Base-by-base conservation (phyloP, 768 basidiomycete species). In the Mycena rosella region DNA sequence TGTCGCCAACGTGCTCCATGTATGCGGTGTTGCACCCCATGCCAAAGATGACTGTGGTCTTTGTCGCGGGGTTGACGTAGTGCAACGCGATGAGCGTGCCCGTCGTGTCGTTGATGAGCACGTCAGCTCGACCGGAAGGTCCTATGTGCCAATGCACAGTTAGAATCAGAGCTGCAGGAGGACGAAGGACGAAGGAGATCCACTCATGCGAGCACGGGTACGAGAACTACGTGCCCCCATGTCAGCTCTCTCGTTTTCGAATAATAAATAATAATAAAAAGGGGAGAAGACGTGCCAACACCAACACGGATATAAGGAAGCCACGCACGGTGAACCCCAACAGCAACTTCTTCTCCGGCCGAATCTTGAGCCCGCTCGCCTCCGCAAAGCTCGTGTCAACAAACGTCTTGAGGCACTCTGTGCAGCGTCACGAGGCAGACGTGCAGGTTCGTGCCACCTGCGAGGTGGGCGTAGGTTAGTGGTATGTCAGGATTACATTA, bases 11-110 rank as follows among this genome's bases (percentile, higher is more conserved):
- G 63, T 90, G 89, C 77, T 99, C 97, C 95, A 98, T 96, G 76
- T 98, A 98, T 7, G 97, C 97, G 0, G 97, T 97, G 77, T 99
- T 99, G 77, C 96, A 98, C 0, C 98, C 98, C 9, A 98, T 99
- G 44, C 98, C 98, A 74, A 99, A 97, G 74, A 99, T 99, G 75
- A 93, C 92, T 1, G 95, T 98, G 73, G 98, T 96, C 77, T 93
- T 94, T 40, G 97, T 96, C 73, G 76, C 83, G 0, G 95, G 92
- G 76, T 94, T 94, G 69, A 98, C 96, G 73, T 99, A 99, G 80
- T 94, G 91, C 1, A 96, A 98, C 14, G 98, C 98, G 73, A 99
- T 96, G 29, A 99, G 88, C 2, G 97, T 97, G 29, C 98, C 98
- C 5, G 98, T 99, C 0, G 98, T 99, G 80, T 99, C 98, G 77